Evolutionary conservation across 768 basidiomycete species (phyloP).

Genomic region (Xanthoconium stramineum): DNA sequence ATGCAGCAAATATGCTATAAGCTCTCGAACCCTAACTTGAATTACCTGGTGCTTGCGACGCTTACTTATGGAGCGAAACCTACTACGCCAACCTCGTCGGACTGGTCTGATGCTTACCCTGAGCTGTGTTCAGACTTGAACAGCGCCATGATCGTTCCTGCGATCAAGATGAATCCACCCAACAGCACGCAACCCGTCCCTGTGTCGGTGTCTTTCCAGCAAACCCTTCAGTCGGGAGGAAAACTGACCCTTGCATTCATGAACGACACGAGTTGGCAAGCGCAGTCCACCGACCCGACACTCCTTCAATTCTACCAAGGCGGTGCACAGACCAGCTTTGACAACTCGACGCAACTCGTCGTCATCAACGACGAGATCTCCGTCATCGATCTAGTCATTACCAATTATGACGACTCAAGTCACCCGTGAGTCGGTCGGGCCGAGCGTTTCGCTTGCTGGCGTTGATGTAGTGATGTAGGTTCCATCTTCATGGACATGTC

Average conservation of each 20-base stretch:
- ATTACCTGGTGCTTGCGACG: constrained; percentile 29
- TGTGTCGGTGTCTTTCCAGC: constrained; percentile 25
- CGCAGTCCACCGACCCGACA: constrained; percentile 26
- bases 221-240: constrained; percentile 26
- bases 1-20: constrained; percentile 35
- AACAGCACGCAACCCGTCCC: constrained; percentile 22
- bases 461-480: constrained; percentile 16
- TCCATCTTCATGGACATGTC: constrained; percentile 39
- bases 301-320: constrained; percentile 24
- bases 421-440: constrained; percentile 24
- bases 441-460: neutral
- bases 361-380: constrained; percentile 25
- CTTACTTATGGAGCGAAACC: constrained; percentile 26
- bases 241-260: constrained; percentile 24
- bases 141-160: constrained; percentile 29
- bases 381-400: constrained; percentile 25
- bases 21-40: constrained; percentile 26
- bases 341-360: constrained; percentile 23
- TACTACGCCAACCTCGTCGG: constrained; percentile 22
- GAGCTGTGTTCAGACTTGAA: constrained; percentile 25
- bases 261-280: constrained; percentile 28
- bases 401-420: constrained; percentile 28
- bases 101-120: constrained; percentile 29
- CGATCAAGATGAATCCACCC: constrained; percentile 24
- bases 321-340: constrained; percentile 26